Conservation (phyloP, 257 asterid species). For the Jacaranda copaia region DNA sequence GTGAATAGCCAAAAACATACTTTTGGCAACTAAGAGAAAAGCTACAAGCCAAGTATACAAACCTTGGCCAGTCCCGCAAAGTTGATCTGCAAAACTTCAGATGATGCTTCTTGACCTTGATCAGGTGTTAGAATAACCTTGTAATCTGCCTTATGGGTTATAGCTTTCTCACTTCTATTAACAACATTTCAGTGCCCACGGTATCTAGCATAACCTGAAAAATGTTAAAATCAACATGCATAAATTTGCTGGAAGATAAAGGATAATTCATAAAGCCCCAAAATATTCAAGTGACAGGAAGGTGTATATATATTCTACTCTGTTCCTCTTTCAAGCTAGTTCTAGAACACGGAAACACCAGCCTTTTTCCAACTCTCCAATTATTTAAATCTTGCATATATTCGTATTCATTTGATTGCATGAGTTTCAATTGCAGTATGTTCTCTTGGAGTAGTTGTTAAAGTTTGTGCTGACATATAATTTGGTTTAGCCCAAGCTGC, state of each 20-base stretch:
- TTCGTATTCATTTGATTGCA: too few species aligned
- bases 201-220: slow-evolving; percentile 80
- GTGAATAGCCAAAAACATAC: not conserved
- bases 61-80: slow-evolving; percentile 77
- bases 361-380: not conserved
- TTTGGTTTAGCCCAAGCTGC: too few species aligned
- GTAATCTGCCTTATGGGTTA: slow-evolving; percentile 72
- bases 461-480: too few species aligned
- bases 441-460: too few species aligned
- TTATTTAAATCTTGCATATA: too few species aligned
- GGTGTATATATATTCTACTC: not conserved
- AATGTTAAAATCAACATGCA: slow-evolving; percentile 24
- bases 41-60: not conserved
- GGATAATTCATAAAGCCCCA: not conserved
- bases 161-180: slow-evolving; percentile 62
- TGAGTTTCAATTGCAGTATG: too few species aligned
- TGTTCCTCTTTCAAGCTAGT: slow-evolving; percentile 1
- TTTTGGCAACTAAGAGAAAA: slow-evolving; percentile 8
- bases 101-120: too few species aligned
- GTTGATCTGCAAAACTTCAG: slow-evolving; percentile 70
- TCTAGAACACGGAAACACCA: not conserved
- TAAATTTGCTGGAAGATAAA: slow-evolving; percentile 6
- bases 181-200: too few species aligned
- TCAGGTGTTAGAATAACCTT: slow-evolving; percentile 68
- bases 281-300: not conserved